These are phyloP conservation scores for Spatholobus suberectus DNA, from an alignment of 306 rosid genomes.

Conservation along the genomic window DNA sequence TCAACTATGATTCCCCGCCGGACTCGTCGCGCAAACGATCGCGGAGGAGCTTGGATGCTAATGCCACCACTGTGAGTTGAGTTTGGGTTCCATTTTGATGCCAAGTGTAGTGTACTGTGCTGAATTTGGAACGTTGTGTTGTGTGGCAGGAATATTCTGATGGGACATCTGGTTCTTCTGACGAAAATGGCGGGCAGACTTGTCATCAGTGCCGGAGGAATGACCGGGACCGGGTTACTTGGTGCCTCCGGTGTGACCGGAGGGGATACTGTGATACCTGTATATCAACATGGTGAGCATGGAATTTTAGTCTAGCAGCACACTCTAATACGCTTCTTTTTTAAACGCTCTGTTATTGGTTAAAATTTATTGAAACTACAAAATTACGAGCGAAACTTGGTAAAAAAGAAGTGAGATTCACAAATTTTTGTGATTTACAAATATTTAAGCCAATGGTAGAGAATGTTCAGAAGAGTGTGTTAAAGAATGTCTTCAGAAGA, in stretches of 20 bases:
- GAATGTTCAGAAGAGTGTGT: too few species aligned
- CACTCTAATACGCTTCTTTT: too few species aligned
- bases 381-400: too few species aligned
- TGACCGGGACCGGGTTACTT: constrained; percentile 65
- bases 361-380: too few species aligned
- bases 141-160: constrained; percentile 73
- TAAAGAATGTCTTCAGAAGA: too few species aligned
- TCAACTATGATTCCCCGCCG: constrained; percentile 54
- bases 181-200: constrained; percentile 75
- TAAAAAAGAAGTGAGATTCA: too few species aligned
- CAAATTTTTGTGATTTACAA: too few species aligned
- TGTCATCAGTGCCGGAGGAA: constrained; percentile 92
- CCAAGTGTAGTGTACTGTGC: too few species aligned
- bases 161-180: constrained; percentile 67
- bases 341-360: too few species aligned
- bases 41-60: constrained; percentile 70
- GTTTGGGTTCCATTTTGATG: background rate
- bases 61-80: constrained; percentile 63
- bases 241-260: constrained; percentile 86
- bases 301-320: too few species aligned
- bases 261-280: constrained; percentile 92
- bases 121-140: constrained; percentile 40
- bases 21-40: constrained; percentile 64
- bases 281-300: constrained; percentile 74
- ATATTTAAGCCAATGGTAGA: too few species aligned